Base-by-base conservation (phyloP, 495 filamentous ascomycete species). In the Penicillium robsamsonii region DNA sequence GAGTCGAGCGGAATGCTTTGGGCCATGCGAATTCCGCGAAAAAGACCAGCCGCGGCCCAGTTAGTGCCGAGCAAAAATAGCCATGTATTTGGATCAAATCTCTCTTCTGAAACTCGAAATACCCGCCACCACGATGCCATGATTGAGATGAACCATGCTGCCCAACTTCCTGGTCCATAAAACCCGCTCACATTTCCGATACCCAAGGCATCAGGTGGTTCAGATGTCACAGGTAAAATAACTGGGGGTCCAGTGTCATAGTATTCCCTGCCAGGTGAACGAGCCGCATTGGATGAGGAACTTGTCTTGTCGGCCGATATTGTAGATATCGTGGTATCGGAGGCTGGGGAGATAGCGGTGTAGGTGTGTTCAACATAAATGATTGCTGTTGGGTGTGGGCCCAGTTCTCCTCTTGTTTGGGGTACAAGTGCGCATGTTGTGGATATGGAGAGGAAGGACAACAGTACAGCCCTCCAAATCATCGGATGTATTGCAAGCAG, bases 101-200 rank as follows among this genome's bases (percentile, higher is more conserved):
- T 55, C 11, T 55, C 42, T 40, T 55, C 12, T 31, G 45, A 49
- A 18, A 12, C 24, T 45, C 45, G 44, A 27, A 42, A 2, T 22
- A 55, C n/a, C 18, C 44, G 24, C 31, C 18, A 40, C 53, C 53
- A 55, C 8, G 53, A 48, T 49, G 53, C 45, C 6, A 24, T 25
- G 1, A 56, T 25, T 8, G 53, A 40, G 12, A 49, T 13, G 35
- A 48, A 56, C 53, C 53, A 55, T 20, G 9, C 46, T 20, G 46
- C 46, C 46, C 30, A 49, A 5, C 25, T 49, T 13, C 46, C 30
- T 35, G 46, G 46, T 22, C 29, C 46, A 15, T 49, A 37, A 11
- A 49, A 49, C 12, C 46, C 46, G 17, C 53, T 56, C n/a, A 56
- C 25, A 40, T 49, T 38, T 1, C 44, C 20, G 5, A 56, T 49